Conservation (phyloP, 441 rosid species). For the Omphalea diandra region DNA sequence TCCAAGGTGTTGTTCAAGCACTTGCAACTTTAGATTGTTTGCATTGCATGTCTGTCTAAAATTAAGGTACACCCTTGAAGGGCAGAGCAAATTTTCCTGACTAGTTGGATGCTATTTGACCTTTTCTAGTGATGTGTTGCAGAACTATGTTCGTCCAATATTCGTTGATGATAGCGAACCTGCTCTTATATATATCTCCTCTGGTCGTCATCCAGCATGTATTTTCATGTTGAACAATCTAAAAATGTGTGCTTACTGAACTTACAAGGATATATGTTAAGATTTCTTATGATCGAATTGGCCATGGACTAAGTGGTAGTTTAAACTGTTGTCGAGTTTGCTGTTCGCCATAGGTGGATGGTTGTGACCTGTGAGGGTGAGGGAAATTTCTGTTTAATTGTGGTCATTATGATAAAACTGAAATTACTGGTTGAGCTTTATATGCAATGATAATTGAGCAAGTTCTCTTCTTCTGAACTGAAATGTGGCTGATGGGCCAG, state of each 20-base stretch:
- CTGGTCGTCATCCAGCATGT: constrained; percentile 90
- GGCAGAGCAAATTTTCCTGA: constrained; percentile 7
- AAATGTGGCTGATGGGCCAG: neutral
- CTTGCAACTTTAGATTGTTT: constrained; percentile 91
- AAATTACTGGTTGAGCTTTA: neutral
- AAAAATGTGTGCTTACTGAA: constrained; percentile 1
- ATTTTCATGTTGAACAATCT: constrained; percentile 8
- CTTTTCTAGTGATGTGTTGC: constrained; percentile 29
- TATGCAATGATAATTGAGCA: neutral
- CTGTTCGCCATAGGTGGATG: neutral
- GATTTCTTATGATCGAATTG: neutral
- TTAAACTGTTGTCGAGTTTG: neutral
- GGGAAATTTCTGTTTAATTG: constrained; percentile 3
- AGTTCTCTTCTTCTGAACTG: constrained; percentile 1
- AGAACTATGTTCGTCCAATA: constrained; percentile 72
- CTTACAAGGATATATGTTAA: neutral
- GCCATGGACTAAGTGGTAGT: neutral
- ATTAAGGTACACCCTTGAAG: constrained; percentile 52
- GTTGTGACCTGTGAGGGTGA: neutral
- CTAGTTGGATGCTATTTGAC: constrained; percentile 22
- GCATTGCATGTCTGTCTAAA: constrained; percentile 73
- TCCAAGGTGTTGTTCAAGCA: constrained; percentile 76
- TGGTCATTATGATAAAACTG: neutral
- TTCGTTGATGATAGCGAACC: constrained; percentile 68
- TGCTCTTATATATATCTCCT: constrained; percentile 62